Evolutionary conservation across 148 eudicot species (phyloP).

Genomic region (Vaccinium corymbosum): DNA sequence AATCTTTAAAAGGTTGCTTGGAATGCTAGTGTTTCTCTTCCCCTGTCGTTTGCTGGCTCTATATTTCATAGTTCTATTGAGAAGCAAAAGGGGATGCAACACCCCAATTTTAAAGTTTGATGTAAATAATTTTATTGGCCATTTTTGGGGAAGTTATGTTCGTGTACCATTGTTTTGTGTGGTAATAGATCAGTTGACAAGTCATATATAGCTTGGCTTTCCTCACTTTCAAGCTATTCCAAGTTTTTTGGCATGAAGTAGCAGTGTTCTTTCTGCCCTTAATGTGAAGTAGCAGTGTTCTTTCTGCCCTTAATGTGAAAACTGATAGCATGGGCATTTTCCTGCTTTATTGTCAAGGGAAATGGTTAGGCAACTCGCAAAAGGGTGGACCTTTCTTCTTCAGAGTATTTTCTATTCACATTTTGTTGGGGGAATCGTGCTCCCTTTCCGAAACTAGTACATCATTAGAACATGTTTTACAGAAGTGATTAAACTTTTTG

Average conservation of each 20-base stretch:
- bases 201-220: neutral
- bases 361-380: neutral
- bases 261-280: neutral
- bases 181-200: neutral
- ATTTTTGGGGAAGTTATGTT: neutral
- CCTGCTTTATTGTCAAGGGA: neutral
- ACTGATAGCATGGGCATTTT: neutral
- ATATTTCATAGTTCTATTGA: neutral
- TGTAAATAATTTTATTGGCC: neutral
- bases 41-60: neutral
- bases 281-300: neutral
- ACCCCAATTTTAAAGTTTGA: neutral
- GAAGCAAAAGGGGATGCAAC: neutral
- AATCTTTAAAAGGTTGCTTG: neutral
- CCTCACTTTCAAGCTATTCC: neutral
- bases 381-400: neutral
- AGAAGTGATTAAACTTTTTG: neutral
- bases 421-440: neutral
- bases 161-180: neutral
- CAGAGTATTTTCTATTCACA: neutral
- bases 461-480: neutral
- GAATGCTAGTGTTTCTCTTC: neutral
- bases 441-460: neutral
- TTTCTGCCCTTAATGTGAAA: neutral
- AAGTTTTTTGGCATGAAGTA: neutral